Base-by-base conservation (phyloP, 257 asterid genomes). In the Lycium barbarum region DNA sequence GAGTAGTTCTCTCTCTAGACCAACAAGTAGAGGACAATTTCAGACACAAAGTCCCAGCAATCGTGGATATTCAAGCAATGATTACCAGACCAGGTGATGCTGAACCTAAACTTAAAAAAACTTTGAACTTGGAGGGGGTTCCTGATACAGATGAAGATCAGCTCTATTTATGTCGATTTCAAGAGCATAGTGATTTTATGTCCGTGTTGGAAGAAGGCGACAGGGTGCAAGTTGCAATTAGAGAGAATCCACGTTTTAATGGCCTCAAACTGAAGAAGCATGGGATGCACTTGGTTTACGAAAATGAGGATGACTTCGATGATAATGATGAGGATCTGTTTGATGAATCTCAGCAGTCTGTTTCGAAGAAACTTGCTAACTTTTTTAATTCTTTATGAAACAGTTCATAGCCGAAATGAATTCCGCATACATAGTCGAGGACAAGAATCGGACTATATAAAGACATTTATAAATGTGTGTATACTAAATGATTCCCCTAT, bases 231-330 rank as follows among this genome's bases (percentile, higher is more conserved):
- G 85, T 88, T 54, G 67, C 13, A 45, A 79, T 81, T 72, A 36
- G 80, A 35, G 74, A 73, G 53, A 26, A 22, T 33, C 83, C 86
- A 12, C 35, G 47, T 61, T 71, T 73, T 35, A 61, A 84, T 20
- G 87, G 89, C 51, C 79, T 88, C 53, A 62, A 84, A 73, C 84
- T 88, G 79, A 86, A 84, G 83, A 84, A 84, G 51, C 55, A 72
- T 61, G 91, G 91, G 61, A 84, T 86, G 38, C 20, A 82, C 70
- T 79, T 88, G 33, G 78, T 88, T 78, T 88, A 55, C 3, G 89
- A 88, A 83, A 73, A 86, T 82, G 91, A 88, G 11, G 91, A 88
- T 76, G 57, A 86, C 54, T 84, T 80, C 67, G 89, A 88, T 73
- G 89, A 88, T 17, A 85, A 84, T 26, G 76, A 88, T 17, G 89